Conservation (phyloP, 1,139 yeast species). For the Trichomonascaceae sp. region DNA sequence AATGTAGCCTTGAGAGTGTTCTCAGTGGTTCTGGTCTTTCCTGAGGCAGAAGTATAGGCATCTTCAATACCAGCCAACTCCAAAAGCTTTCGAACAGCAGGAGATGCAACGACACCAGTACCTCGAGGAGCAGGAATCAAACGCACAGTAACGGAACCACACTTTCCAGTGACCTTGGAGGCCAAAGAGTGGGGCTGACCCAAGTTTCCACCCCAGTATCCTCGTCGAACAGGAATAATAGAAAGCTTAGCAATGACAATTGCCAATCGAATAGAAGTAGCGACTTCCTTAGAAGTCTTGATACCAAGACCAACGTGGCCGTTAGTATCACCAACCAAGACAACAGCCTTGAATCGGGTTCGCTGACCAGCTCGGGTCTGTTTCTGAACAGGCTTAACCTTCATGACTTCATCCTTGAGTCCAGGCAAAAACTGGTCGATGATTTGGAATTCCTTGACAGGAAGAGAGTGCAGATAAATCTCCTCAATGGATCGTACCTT, state of each 20-base stretch:
- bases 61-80: constrained; percentile 99
- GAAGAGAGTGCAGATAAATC: constrained; percentile 98
- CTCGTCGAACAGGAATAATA: constrained; percentile 99
- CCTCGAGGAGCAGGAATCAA: constrained; percentile 99
- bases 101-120: constrained; percentile 99
- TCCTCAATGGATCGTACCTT: constrained; percentile 95
- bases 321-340: constrained; percentile 98
- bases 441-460: constrained; percentile 99
- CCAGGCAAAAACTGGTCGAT: constrained; percentile 94
- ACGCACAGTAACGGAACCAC: constrained; percentile 98
- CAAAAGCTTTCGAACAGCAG: constrained; percentile 97
- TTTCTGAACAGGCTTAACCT: constrained; percentile 99
- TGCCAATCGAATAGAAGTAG: constrained; percentile 99
- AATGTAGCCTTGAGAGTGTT: constrained; percentile 99
- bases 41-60: constrained; percentile 97
- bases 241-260: constrained; percentile 98
- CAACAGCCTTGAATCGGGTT: constrained; percentile 99
- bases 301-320: constrained; percentile 99
- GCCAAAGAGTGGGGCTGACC: constrained; percentile 99
- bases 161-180: constrained; percentile 97
- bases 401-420: constrained; percentile 98
- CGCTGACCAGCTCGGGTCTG: constrained; percentile 99
- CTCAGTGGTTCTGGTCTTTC: constrained; percentile 99
- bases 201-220: constrained; percentile 99
- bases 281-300: constrained; percentile 99